Conservation (phyloP, 345 rosid species). For the Eucalyptus lansdowneana region DNA sequence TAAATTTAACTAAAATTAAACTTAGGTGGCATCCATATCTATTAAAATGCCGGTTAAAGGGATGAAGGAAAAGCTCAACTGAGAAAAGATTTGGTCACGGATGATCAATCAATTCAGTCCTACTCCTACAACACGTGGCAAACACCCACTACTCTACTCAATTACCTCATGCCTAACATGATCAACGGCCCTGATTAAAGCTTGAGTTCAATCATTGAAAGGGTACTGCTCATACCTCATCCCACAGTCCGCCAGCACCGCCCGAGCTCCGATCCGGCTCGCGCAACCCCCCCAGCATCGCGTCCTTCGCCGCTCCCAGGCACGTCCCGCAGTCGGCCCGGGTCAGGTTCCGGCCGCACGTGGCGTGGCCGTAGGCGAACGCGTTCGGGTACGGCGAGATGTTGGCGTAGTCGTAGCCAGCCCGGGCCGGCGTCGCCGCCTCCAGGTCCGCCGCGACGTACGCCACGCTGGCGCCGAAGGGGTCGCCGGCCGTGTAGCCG, state of each 20-base stretch:
- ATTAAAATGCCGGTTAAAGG: neutral
- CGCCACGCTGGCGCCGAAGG: constrained; percentile 21
- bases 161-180: neutral
- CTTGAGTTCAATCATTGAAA: constrained; percentile 5
- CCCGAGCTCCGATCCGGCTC: constrained; percentile 35
- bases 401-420: constrained; percentile 24
- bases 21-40: neutral
- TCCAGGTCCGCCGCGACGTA: constrained; percentile 20
- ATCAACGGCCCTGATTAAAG: neutral
- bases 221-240: constrained; percentile 64
- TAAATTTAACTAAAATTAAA: neutral
- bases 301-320: constrained; percentile 24
- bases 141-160: neutral
- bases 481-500: constrained; percentile 24
- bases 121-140: neutral
- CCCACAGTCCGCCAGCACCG: constrained; percentile 31
- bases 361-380: constrained; percentile 43
- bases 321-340: constrained; percentile 24
- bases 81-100: neutral
- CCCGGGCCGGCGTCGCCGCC: constrained; percentile 4
- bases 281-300: constrained; percentile 17
- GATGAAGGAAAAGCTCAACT: neutral
- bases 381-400: constrained; percentile 54
- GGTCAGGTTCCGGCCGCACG: constrained; percentile 28
- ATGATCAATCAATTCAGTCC: neutral